Base-by-base conservation (phyloP, 116 monocot species). In the Iris pallida region DNA sequence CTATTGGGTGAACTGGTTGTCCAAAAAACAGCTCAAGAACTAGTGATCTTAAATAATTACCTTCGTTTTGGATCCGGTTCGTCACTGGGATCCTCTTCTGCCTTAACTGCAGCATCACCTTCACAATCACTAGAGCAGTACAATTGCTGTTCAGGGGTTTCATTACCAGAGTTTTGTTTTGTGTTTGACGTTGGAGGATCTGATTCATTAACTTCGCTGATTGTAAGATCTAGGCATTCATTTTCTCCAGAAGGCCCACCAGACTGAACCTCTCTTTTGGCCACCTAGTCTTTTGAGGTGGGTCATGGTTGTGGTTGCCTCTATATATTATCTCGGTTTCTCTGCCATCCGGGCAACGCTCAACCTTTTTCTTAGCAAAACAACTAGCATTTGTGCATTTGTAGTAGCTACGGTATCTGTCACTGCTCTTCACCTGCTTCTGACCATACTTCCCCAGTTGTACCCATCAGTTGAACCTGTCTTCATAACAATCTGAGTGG, bases 391-490 rank as follows among this genome's bases (percentile, higher is more conserved):
- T 77, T 10, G 96, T 89, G 75, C 96, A 97, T 80, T 79, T 92
- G 52, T 92, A 97, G 63, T 97, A 97, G 73, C 96, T 97, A 48
- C 96, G 78, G 42, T 79, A 82, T 68, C 80, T 92, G 11, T 92
- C 89, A 44, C 89, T 85, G 66, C 86, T 86, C 65, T 97, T 97
- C 44, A 97, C 96, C 68, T 92, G 96, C 81, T 97, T 97, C 74
- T 97, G 96, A 19, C 96, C 96, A 62, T 97, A 97, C 70, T 97
- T 97, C 17, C 92, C 96, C 96, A 97, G 64, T 92, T 92, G 69
- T 76, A 97, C 41, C 92, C 96, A 76, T 97, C 96, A 71, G 53
- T 57, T 41, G 89, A 75, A 5, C 67, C 73, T 42, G 63, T 69
- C 68, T 78, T 89, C 42, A 65, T 45, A 71, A 79, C 55, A 57